A percentile compares a stretch with the other conserved stretches of the same genome.
Conservation (phyloP, 2,329 filamentous ascomycete species). For the Coleophoma crateriformis region DNA sequence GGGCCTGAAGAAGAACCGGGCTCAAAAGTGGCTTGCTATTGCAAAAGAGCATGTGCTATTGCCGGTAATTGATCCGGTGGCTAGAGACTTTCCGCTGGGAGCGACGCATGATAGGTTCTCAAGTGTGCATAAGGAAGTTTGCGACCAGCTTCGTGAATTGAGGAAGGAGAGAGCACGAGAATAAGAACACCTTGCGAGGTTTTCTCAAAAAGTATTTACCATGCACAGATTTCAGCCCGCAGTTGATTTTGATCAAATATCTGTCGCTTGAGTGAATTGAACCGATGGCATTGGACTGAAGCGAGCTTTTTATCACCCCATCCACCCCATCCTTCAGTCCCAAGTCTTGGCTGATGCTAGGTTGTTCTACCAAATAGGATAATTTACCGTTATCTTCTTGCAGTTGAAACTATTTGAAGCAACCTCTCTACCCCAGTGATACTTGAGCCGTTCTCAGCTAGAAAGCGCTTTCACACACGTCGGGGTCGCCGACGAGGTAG, state of each 20-base stretch:
- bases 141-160: neutral
- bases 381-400: neutral
- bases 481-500: too few species aligned
- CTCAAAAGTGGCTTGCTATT: conserved; percentile 1
- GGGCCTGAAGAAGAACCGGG: conserved; percentile 4
- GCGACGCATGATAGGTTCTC: neutral
- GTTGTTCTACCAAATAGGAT: neutral
- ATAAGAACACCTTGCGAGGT: too few species aligned
- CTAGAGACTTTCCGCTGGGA: neutral
- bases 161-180: neutral
- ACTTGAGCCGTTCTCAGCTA: neutral
- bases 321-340: too few species aligned
- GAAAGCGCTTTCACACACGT: neutral
- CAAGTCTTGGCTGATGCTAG: neutral
- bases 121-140: conserved; percentile 3
- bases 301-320: too few species aligned
- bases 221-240: too few species aligned
- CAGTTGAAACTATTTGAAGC: too few species aligned
- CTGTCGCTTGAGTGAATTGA: too few species aligned
- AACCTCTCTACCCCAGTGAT: neutral
- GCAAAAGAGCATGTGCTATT: neutral
- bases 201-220: too few species aligned
- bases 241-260: too few species aligned
- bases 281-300: too few species aligned
- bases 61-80: neutral